phyloP scores from a whole-genome alignment of 148 eudicot species.

The Cornus kousa region DNA sequence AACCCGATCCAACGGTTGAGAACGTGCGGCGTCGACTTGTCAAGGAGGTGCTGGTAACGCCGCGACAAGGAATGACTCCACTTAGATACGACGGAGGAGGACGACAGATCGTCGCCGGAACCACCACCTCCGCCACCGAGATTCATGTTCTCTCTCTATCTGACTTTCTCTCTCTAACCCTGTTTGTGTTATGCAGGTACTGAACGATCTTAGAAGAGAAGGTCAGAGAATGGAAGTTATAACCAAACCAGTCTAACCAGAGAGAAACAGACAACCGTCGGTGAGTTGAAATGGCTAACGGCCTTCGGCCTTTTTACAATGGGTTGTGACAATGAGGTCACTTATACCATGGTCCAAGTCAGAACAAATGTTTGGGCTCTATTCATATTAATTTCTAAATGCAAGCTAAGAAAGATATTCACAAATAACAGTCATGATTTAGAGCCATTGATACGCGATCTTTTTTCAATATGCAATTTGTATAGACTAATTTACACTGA shows the following conservation, averaged over 20 bases:
- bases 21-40: constrained; percentile 46
- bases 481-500: too few species aligned
- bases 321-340: background rate
- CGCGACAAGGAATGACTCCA: constrained; percentile 24
- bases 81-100: constrained; percentile 27
- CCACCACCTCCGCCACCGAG: constrained; percentile 28
- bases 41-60: constrained; percentile 51
- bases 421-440: too few species aligned
- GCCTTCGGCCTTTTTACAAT: background rate
- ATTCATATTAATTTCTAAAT: too few species aligned
- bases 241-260: background rate
- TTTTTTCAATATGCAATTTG: too few species aligned
- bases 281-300: background rate
- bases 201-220: background rate
- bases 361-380: background rate
- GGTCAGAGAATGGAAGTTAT: background rate
- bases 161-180: background rate
- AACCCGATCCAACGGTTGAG: constrained; percentile 54
- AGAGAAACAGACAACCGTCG: background rate
- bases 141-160: constrained; percentile 16
- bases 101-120: constrained; percentile 13
- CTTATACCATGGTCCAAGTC: background rate
- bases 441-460: too few species aligned
- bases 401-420: too few species aligned
- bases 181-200: background rate